phyloP scores from a whole-genome alignment of 129 eudicot genomes.

The Helianthus tuberosus region DNA sequence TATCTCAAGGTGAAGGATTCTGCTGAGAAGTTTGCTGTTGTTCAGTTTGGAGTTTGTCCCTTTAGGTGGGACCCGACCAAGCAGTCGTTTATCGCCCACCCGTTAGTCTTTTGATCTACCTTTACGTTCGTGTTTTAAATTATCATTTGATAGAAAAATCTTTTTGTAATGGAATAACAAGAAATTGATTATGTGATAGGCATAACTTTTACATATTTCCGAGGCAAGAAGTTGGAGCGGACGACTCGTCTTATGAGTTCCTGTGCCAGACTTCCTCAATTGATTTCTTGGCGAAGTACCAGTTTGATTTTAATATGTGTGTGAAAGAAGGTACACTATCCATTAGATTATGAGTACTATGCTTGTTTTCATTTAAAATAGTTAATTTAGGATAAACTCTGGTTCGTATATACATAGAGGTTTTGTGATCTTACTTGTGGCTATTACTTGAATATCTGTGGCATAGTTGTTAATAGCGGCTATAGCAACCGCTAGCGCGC shows the following conservation, averaged over 20 bases:
- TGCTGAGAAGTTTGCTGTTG: constrained; percentile 84
- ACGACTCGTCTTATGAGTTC: constrained; percentile 61
- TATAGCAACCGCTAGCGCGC: too few relatives aligned
- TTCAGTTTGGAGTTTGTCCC: constrained; percentile 97
- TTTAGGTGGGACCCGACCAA: constrained; percentile 70
- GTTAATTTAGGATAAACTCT: not conserved
- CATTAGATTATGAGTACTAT: constrained; percentile 2
- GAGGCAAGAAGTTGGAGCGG: constrained; percentile 65
- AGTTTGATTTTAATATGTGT: constrained; percentile 89
- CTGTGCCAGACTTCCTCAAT: constrained; percentile 87
- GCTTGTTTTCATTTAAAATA: constrained; percentile 3
- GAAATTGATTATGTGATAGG: constrained; percentile 40
- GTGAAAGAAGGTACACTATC: constrained; percentile 63
- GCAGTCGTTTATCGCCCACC: constrained; percentile 73
- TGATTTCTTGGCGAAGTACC: constrained; percentile 89
- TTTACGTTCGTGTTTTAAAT: not conserved
- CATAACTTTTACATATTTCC: constrained; percentile 94
- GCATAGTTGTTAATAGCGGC: too few relatives aligned
- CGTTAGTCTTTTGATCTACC: constrained; percentile 51
- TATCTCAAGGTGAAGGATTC: constrained; percentile 84
- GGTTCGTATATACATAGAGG: constrained; percentile 9
- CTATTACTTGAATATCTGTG: not conserved
- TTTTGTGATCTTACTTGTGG: not conserved
- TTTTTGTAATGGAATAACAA: not conserved
- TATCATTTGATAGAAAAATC: not conserved